Conservation (phyloP, 2,329 filamentous ascomycete genomes). For the Xylaria arbuscula region DNA sequence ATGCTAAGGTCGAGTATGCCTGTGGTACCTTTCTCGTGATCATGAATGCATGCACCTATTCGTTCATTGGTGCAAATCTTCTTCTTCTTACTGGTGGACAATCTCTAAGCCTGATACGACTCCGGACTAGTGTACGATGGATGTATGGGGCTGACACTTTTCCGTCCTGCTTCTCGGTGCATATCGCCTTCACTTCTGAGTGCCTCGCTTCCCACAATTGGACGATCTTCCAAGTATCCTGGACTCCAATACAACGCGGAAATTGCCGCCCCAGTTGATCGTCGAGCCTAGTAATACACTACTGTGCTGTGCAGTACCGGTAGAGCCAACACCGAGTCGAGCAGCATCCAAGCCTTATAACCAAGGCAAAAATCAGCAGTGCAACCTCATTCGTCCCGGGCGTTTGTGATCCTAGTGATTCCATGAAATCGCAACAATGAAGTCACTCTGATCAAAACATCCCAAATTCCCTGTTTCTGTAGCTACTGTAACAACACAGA, state of each 20-base stretch:
- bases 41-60: conserved; percentile 27
- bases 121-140: background rate
- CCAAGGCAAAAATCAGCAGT: conserved; percentile 32
- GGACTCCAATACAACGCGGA: conserved; percentile 19
- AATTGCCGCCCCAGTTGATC: conserved; percentile 32
- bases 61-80: conserved; percentile 18
- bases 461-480: background rate
- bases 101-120: conserved; percentile 21
- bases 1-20: background rate
- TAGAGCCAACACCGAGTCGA: conserved; percentile 31
- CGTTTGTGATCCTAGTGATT: conserved; percentile 18
- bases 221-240: conserved; percentile 12
- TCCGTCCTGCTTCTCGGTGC: conserved; percentile 7
- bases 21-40: conserved; percentile 20
- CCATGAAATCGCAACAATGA: background rate
- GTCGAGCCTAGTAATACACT: conserved; percentile 21
- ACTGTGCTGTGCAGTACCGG: background rate
- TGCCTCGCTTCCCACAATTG: conserved; percentile 10
- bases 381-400: conserved; percentile 29
- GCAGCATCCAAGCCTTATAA: conserved; percentile 33
- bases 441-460: conserved; percentile 6
- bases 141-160: conserved; percentile 10
- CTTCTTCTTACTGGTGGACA: conserved; percentile 9
- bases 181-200: conserved; percentile 4
- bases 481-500: background rate